Evolutionary conservation across 495 filamentous ascomycete genomes (phyloP).

Genomic region (Hyaloscypha hepaticicola): DNA sequence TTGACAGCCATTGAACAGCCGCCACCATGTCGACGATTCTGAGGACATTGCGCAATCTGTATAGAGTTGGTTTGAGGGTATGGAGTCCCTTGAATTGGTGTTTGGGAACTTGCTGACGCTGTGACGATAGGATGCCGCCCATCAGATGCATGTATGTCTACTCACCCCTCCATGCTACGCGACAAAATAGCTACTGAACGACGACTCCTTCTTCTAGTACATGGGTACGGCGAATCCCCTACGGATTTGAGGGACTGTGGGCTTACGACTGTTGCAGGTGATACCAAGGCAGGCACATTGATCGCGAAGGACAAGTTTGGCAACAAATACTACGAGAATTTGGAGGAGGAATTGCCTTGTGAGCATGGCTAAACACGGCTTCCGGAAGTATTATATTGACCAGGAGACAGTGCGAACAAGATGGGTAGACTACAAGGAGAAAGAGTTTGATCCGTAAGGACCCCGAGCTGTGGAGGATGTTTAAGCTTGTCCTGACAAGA

Average conservation of each 20-base stretch:
- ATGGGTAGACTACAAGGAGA: constrained; percentile 94
- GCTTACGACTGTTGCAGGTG: constrained; percentile 60
- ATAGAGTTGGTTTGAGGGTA: constrained; percentile 86
- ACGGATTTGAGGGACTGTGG: background rate
- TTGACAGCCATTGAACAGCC: constrained; percentile 34
- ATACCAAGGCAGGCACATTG: constrained; percentile 91
- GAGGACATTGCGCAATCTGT: constrained; percentile 82
- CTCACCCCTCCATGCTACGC: constrained; percentile 6
- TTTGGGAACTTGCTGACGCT: constrained; percentile 22
- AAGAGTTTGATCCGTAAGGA: constrained; percentile 81
- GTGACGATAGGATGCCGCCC: constrained; percentile 68
- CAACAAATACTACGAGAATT: constrained; percentile 97
- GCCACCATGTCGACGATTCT: constrained; percentile 82
- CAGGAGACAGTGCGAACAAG: constrained; percentile 75
- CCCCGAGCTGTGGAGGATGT: background rate
- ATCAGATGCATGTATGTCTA: constrained; percentile 84
- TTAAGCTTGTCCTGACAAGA: constrained; percentile 8
- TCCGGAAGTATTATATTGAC: constrained; percentile 28
- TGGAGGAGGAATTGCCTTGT: constrained; percentile 89
- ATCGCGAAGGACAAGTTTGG: constrained; percentile 86
- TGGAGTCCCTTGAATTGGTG: constrained; percentile 18
- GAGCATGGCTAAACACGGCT: constrained; percentile 36
- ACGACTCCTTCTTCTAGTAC: constrained; percentile 24
- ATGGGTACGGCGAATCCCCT: constrained; percentile 17
- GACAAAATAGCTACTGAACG: constrained; percentile 20